Conservation (phyloP, 441 rosid species). For the Brassica balearica region DNA sequence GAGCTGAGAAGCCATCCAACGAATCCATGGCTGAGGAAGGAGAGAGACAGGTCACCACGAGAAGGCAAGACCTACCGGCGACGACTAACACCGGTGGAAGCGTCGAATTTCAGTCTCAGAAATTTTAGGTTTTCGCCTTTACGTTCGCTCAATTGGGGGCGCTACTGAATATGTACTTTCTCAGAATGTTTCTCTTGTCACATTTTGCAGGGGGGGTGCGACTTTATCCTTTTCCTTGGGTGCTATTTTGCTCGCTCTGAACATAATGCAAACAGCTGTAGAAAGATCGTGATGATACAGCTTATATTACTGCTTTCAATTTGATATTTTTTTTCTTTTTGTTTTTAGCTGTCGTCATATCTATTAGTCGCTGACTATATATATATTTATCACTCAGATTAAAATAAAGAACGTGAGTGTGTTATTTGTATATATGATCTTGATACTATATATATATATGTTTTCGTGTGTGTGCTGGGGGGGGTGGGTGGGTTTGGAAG, state of each 20-base stretch:
- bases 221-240: background rate
- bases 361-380: background rate
- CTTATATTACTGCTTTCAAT: background rate
- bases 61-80: no score
- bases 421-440: conserved; percentile 1
- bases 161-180: background rate
- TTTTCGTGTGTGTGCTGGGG: no score
- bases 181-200: background rate
- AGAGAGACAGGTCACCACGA: no score
- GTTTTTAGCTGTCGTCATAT: background rate
- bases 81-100: no score
- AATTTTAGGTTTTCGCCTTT: no score
- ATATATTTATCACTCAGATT: background rate
- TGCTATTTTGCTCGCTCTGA: background rate
- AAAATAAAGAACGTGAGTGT: background rate
- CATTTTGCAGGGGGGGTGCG: background rate
- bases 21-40: no score
- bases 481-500: no score
- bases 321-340: background rate
- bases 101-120: no score
- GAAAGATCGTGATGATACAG: background rate
- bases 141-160: no score
- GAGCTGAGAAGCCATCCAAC: no score
- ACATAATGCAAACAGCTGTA: background rate
- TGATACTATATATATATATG: background rate